A percentile compares a stretch with the other conserved stretches of the same genome.
phyloP scores from a whole-genome alignment of 1,284 basidiomycete species.

The Calocybe gambosa region DNA sequence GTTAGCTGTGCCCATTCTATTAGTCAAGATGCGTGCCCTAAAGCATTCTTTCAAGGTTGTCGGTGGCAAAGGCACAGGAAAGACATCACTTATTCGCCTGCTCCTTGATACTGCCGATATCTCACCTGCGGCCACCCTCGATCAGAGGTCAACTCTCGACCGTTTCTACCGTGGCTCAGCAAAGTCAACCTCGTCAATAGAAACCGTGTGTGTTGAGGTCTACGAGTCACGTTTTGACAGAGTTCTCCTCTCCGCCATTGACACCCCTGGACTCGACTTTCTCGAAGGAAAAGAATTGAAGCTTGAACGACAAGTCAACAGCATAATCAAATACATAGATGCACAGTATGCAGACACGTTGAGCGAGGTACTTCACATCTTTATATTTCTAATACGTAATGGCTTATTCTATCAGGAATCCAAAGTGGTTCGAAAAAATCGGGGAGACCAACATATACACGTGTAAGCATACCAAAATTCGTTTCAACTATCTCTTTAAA shows the following conservation, averaged over 20 bases:
- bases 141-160: constrained; percentile 58
- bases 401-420: constrained; percentile 51
- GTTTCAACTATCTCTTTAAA: neutral
- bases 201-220: constrained; percentile 67
- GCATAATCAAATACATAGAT: constrained; percentile 69
- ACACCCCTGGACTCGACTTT: constrained; percentile 78
- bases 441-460: constrained; percentile 80
- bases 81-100: constrained; percentile 66
- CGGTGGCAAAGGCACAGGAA: constrained; percentile 73
- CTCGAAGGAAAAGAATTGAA: constrained; percentile 62
- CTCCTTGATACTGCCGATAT: constrained; percentile 72
- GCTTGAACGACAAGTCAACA: constrained; percentile 68
- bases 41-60: constrained; percentile 46
- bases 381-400: constrained; percentile 3
- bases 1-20: constrained; percentile 33
- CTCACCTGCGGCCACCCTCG: constrained; percentile 61
- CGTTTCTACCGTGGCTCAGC: constrained; percentile 51
- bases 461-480: constrained; percentile 44
- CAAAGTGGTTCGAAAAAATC: constrained; percentile 77
- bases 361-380: constrained; percentile 50
- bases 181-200: constrained; percentile 55
- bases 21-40: constrained; percentile 6
- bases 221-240: constrained; percentile 75
- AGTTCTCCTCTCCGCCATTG: constrained; percentile 67
- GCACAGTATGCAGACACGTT: constrained; percentile 75